Percentiles rank a stretch among this genome's conserved stretches.
phyloP scores from a whole-genome alignment of 768 basidiomycete genomes.

The Mycena leptocephala region DNA sequence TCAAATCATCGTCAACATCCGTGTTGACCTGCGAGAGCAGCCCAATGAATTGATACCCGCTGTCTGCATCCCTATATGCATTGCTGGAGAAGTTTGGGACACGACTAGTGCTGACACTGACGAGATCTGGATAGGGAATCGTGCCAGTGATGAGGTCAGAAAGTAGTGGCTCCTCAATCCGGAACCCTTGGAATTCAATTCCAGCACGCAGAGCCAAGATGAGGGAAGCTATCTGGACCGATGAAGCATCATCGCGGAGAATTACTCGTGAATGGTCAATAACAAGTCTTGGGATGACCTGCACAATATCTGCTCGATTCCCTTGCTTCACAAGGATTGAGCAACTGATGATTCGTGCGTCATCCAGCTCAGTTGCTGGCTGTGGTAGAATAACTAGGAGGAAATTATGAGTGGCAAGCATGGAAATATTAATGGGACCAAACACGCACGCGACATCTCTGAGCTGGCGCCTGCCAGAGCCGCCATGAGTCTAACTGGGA shows the following conservation, averaged over 20 bases:
- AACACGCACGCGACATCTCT: not conserved
- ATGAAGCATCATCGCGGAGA: not conserved
- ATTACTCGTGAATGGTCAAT: not conserved
- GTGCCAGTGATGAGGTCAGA: not conserved
- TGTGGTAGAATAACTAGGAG: not conserved
- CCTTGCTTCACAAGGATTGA: not conserved
- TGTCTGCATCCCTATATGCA: not conserved
- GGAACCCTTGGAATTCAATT: not conserved
- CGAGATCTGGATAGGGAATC: no score
- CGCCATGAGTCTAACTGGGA: no score
- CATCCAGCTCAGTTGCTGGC: not conserved
- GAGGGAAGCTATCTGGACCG: not conserved
- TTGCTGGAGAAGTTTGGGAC: not conserved
- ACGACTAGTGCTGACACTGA: not conserved
- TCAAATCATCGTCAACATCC: not conserved
- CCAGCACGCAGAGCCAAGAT: not conserved
- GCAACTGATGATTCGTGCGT: not conserved
- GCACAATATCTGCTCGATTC: not conserved
- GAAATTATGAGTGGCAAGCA: not conserved
- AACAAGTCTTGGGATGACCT: not conserved
- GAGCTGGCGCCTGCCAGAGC: not conserved
- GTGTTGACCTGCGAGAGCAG: not conserved
- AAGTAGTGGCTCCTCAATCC: not conserved
- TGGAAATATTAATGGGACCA: not conserved
- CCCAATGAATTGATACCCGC: not conserved